phyloP scores from a whole-genome alignment of 148 eudicot species.

The Silene conica region DNA sequence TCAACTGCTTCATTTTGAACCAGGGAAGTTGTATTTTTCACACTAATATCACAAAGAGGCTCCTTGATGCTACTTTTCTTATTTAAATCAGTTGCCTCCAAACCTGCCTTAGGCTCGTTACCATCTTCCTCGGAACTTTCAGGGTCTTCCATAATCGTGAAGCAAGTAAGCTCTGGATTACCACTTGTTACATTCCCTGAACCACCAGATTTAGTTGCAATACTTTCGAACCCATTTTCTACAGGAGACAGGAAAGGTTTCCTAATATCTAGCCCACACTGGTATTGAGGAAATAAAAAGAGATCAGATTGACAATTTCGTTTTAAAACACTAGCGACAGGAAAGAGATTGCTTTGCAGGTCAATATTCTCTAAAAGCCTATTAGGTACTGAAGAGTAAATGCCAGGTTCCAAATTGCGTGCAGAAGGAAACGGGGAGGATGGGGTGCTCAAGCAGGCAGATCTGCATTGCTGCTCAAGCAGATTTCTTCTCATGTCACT shows the following conservation, averaged over 20 bases:
- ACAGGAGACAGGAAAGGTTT: slow-evolving; percentile 54
- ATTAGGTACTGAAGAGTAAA: slow-evolving; percentile 51
- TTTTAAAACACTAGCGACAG: slow-evolving; percentile 31
- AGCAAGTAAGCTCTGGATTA: slow-evolving; percentile 74
- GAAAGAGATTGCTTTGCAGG: slow-evolving; percentile 26
- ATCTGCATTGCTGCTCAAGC: slow-evolving; percentile 50
- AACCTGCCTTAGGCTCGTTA: slow-evolving; percentile 34
- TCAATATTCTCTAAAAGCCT: slow-evolving; percentile 50
- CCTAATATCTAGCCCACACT: slow-evolving; percentile 32
- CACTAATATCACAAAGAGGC: slow-evolving; percentile 45
- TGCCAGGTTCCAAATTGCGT: slow-evolving; percentile 33
- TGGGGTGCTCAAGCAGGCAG: slow-evolving; percentile 54
- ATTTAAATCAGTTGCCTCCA: slow-evolving; percentile 28
- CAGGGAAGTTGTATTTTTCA: slow-evolving; percentile 17
- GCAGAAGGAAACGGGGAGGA: slow-evolving; percentile 44
- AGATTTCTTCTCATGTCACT: slow-evolving; percentile 41
- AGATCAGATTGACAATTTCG: slow-evolving; percentile 42
- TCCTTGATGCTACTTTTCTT: slow-evolving; percentile 32
- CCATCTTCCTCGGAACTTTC: slow-evolving; percentile 55
- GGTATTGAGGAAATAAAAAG: slow-evolving; percentile 41
- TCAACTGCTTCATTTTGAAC: slow-evolving; percentile 33
- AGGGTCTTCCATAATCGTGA: slow-evolving; percentile 86
- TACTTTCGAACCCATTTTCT: slow-evolving; percentile 47
- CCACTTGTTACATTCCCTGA: slow-evolving; percentile 56
- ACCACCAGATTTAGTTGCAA: slow-evolving; percentile 48